Base-by-base conservation (phyloP, 257 asterid genomes). In the Solanum corneliomulleri region DNA sequence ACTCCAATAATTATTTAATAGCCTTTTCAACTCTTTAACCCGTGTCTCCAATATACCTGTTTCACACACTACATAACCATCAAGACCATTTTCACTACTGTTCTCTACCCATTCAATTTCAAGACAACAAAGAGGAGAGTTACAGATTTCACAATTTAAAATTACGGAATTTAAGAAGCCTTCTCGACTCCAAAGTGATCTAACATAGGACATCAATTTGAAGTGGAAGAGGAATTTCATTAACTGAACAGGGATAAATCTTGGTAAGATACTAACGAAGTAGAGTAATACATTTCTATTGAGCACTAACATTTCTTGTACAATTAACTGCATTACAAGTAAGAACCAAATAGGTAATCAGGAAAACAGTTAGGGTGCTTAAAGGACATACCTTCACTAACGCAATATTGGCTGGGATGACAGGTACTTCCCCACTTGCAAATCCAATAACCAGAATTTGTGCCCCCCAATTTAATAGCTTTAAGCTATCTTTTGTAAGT, bases 391-490 rank as follows among this genome's bases (percentile, higher is more conserved):
- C 99, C 99, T 97, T 97, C 88, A 97, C 97, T 47, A 96, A 98
- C 37, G 99, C 99, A 91, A 97, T 91, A 86, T 97, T 97, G 78
- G 93, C 96, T 12, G 97, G 99, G 91, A 97, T 88, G 62, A 93
- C 64, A 16, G 99, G 99, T 37, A 96, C 95, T 87, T 97, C 98
- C 15, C 98, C 98, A 88, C 99, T 97, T 66, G 99, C 98, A 92
- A 97, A 97, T 37, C 99, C 99, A 33, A 97, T 97, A 88, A 97
- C 91, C 90, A 96, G 87, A 90, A 97, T 96, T 81, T 96, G 96
- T 44, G 98, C 99, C 82, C 99, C 99, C 99, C 99, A 96, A 68
- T 92, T 97, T 91, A 97, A 89, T 89, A 97, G 87, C 90, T 91
- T 96, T 92, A 96, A 82, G 74, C 92, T 82, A 62, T 96, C 98